Base-by-base conservation (phyloP, 2,329 filamentous ascomycete genomes). In the Epichloe hybrida region DNA sequence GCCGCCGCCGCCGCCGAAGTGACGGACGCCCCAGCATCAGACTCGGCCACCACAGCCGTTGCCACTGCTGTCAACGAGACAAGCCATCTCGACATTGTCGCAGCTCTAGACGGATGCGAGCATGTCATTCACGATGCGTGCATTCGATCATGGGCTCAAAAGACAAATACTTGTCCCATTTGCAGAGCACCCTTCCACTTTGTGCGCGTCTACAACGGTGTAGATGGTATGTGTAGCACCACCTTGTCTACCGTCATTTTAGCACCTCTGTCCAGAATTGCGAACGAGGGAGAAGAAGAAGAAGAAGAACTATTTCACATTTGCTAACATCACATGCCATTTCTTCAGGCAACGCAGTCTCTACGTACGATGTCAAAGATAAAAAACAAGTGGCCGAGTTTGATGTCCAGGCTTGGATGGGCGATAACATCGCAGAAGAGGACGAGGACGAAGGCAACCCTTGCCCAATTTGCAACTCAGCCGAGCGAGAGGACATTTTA, bases 151-250 rank as follows among this genome's bases (percentile, higher is more conserved):
- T 98, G 93, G 93, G 88, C 91, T 44, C 88, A 94, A 69, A 86
- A 94, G 66, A 91, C 93, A 56, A 98, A 97, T 69, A 96, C 90
- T 65, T 98, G 93, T 68, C 93, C 93, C 44, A 95, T 98, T 67
- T 98, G 93, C 70, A 86, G 93, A 58, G 86, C 88, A 61, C 81
- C 79, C 56, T 97, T 98, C 72, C 91, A 97, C 68, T 72, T 84
- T 60, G 90, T 98, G 57, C 82, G 93, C 64, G 82, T 98, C 54
- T 85, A 85, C 66, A 81, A 86, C 62, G 80, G 77, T 58, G 71
- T 89, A 61, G 86, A 88, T 74, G 88, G 88, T 93, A 78, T 70
- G 80, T 74, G 52, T 44, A 56, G 50, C 48, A 38, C 9, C 34
- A n/a, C n/a, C n/a, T n/a, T n/a, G n/a, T n/a, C n/a, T n/a, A n/a